Evolutionary conservation across 2,329 filamentous ascomycete genomes (phyloP), one percentile per base, ranked within the genome.

Genomic region (Lizonia empirigonia): DNA sequence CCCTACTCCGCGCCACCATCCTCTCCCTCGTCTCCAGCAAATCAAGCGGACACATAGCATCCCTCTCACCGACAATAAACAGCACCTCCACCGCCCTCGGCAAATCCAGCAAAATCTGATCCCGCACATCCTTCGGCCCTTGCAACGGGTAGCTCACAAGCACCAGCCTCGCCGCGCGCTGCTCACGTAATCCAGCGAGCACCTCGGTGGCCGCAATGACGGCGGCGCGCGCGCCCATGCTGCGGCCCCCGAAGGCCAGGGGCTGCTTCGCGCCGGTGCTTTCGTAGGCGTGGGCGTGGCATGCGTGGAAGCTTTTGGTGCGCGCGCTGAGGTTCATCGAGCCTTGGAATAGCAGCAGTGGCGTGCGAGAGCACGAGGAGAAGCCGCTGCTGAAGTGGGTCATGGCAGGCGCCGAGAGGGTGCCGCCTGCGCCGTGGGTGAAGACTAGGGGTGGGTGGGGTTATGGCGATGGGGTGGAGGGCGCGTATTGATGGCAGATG

Each of bases 351-450:
- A 63, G 68, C 23, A 75, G 58, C 1, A 76, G 48, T 0, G 63
- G 35, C 0, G 26, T 9, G 0, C 41, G 8, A 2, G 34, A 49
- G 15, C 15, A 7, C 5, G 27, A 20, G 1, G 67, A 55, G 54
- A 72, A 77, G 8, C 76, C 76, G 6, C 54, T 60, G 50, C 69
- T 71, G 60, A 78, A 78, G 37, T 74, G 67, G 6, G 64, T 53
- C 7, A 73, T 70, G 1, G 75, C 76, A 7, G 74, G 67, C 22
- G 67, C 65, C 24, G 65, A 60, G 35, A 78, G 67, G 2, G 70
- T 74, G 39, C 76, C 76, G 20, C 76, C 76, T 38, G 76, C 76
- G 46, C 76, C 76, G 53, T 78, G 76, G 26, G 76, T 78, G 62
- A 77, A 78, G 22, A 78, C 67, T 1, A 78, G 60, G n/a, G 24